Evolutionary conservation across 495 filamentous ascomycete genomes (phyloP).

Genomic region (Chaetomidium leptoderma): DNA sequence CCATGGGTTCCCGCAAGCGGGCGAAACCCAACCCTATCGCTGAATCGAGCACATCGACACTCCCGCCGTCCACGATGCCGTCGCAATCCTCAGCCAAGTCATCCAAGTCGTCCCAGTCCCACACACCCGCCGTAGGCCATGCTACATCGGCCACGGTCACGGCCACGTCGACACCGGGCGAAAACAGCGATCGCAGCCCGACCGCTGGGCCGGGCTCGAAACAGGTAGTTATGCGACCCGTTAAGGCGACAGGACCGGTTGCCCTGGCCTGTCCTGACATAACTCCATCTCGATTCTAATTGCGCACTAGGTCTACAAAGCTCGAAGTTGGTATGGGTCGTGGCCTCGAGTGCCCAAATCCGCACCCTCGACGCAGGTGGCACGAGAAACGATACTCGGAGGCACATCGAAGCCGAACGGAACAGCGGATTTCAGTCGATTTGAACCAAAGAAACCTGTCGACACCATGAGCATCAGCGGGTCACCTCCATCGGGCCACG

Average conservation of each 20-base stretch:
- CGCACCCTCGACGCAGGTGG: slow-evolving; percentile 66
- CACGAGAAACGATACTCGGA: slow-evolving; percentile 70
- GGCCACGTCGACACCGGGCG: slow-evolving; percentile 11
- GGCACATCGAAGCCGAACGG: slow-evolving; percentile 39
- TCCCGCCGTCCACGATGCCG: slow-evolving; percentile 9
- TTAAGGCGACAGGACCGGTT: neutral
- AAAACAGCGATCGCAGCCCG: slow-evolving; percentile 5
- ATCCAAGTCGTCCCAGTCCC: slow-evolving; percentile 5
- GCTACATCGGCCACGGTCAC: neutral
- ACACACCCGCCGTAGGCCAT: neutral
- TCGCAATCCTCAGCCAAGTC: slow-evolving; percentile 13
- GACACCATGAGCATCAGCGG: slow-evolving; percentile 27
- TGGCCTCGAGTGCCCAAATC: slow-evolving; percentile 66
- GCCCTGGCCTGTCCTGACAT: neutral
- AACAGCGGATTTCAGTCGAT: slow-evolving; percentile 45
- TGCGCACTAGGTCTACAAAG: slow-evolving; percentile 47
- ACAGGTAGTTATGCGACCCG: slow-evolving; percentile 27
- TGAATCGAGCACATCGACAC: slow-evolving; percentile 23
- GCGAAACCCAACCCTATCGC: slow-evolving; percentile 52
- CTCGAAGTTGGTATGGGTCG: slow-evolving; percentile 60
- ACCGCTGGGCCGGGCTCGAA: slow-evolving; percentile 10
- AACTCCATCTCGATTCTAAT: slow-evolving; percentile 12
- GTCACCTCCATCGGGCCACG: slow-evolving; percentile 25
- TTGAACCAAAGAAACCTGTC: slow-evolving; percentile 39
- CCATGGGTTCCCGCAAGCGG: slow-evolving; percentile 61